Evolutionary conservation across 2,329 filamentous ascomycete genomes (phyloP).

Genomic region (Corinectria fuckeliana): DNA sequence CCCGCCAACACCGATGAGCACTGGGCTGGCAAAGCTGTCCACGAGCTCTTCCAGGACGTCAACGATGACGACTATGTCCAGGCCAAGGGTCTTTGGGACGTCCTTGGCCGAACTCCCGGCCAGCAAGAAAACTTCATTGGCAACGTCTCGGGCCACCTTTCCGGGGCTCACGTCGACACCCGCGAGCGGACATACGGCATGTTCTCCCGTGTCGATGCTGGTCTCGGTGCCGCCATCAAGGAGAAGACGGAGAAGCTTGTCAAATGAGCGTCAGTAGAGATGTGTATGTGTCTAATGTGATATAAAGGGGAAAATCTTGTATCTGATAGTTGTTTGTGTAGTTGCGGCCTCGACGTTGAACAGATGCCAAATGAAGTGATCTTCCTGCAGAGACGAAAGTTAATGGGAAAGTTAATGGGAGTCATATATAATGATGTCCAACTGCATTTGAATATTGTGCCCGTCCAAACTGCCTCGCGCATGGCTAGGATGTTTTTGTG

Average conservation of each 20-base stretch:
- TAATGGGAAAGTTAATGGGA: too few relatives aligned
- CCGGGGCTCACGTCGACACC: constrained; percentile 59
- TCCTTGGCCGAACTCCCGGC: constrained; percentile 54
- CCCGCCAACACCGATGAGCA: constrained; percentile 53
- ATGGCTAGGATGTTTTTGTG: too few relatives aligned
- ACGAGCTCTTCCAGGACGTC: constrained; percentile 52
- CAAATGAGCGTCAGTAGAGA: constrained; percentile 18
- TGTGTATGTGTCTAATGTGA: not conserved
- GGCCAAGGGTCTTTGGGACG: constrained; percentile 55
- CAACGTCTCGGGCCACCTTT: constrained; percentile 65
- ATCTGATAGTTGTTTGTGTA: not conserved
- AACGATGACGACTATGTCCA: constrained; percentile 59
- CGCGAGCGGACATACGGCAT: constrained; percentile 66
- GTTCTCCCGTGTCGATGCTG: constrained; percentile 62
- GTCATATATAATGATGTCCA: too few relatives aligned
- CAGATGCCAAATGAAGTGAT: not conserved
- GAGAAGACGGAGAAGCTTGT: constrained; percentile 58
- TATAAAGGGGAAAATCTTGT: constrained; percentile 11
- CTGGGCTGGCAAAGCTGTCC: constrained; percentile 54
- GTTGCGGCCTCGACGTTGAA: not conserved
- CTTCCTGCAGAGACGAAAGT: not conserved
- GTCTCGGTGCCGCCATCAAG: constrained; percentile 59
- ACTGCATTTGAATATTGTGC: too few relatives aligned
- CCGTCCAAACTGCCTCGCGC: too few relatives aligned
- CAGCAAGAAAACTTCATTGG: constrained; percentile 68